Evolutionary conservation across 2,329 filamentous ascomycete genomes (phyloP).

Genomic region (Penicillium sp.): DNA sequence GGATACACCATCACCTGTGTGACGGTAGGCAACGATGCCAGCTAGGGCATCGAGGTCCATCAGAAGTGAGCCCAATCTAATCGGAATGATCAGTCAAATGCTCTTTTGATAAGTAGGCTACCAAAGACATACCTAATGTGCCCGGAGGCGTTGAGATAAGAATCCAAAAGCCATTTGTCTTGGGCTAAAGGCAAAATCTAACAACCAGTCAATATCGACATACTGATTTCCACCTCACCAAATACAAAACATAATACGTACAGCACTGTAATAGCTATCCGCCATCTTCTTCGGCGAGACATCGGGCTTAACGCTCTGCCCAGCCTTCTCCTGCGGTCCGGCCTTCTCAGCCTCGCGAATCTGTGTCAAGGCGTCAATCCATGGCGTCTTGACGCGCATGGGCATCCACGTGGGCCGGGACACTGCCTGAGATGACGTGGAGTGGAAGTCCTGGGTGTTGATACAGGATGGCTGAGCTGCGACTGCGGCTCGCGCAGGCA

Average conservation of each 20-base stretch:
- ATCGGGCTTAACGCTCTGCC: slow-evolving; percentile 50
- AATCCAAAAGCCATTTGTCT: slow-evolving; percentile 75
- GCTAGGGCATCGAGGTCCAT: slow-evolving; percentile 80
- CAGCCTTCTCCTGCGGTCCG: slow-evolving; percentile 18
- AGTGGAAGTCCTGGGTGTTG: slow-evolving; percentile 29
- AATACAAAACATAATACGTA: slow-evolving; percentile 39
- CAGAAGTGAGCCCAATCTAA: slow-evolving; percentile 66
- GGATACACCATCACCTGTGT: slow-evolving; percentile 63
- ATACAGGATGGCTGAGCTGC: slow-evolving; percentile 14
- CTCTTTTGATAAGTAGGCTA: slow-evolving; percentile 4
- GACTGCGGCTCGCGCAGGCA: slow-evolving; percentile 15
- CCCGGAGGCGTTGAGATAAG: slow-evolving; percentile 73
- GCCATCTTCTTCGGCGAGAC: slow-evolving; percentile 67
- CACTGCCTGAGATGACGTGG: slow-evolving; percentile 26
- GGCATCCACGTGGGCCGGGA: slow-evolving; percentile 48
- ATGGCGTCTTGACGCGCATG: slow-evolving; percentile 64
- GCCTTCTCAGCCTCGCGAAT: slow-evolving; percentile 47
- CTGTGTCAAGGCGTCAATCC: slow-evolving; percentile 64
- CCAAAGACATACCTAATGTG: slow-evolving; percentile 59
- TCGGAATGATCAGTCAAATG: slow-evolving; percentile 17
- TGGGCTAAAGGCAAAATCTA: slow-evolving; percentile 67
- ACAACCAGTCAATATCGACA: slow-evolving; percentile 14
- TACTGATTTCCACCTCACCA: background rate
- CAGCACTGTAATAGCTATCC: slow-evolving; percentile 68
- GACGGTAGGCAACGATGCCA: slow-evolving; percentile 73